These are phyloP conservation scores for Fusarium protoensiforme DNA, from an alignment of 2,329 filamentous ascomycete genomes.

Conservation along the genomic window DNA sequence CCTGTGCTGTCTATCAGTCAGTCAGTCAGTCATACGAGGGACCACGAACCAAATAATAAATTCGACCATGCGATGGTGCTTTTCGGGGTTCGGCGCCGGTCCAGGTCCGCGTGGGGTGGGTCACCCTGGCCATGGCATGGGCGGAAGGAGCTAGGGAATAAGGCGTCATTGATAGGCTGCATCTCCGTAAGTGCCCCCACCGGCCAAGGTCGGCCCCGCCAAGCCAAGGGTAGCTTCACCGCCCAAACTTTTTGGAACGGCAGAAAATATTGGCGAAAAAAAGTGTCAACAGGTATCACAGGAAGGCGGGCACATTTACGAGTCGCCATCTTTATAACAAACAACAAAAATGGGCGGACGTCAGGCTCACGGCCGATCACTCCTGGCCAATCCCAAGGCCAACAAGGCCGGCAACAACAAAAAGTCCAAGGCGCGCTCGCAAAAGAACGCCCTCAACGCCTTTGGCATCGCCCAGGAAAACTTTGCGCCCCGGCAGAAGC, in stretches of 20 bases:
- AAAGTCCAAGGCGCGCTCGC: conserved; percentile 61
- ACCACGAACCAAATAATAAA: conserved; percentile 17
- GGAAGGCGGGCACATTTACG: conserved; percentile 30
- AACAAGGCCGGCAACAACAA: conserved; percentile 46
- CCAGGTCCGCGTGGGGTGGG: conserved; percentile 12
- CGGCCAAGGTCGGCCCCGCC: conserved; percentile 40
- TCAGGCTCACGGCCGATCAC: conserved; percentile 66
- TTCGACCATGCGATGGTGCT: conserved; percentile 32
- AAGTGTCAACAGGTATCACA: conserved; percentile 12
- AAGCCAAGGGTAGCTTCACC: conserved; percentile 29
- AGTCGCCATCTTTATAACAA: conserved; percentile 7
- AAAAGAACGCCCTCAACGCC: conserved; percentile 65
- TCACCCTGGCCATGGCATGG: neutral
- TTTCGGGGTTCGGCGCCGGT: conserved; percentile 32
- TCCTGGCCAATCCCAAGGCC: conserved; percentile 54
- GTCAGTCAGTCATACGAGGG: conserved; percentile 35
- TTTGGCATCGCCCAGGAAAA: conserved; percentile 68
- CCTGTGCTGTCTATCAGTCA: conserved; percentile 10
- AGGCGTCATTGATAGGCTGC: conserved; percentile 46
- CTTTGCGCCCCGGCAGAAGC: conserved; percentile 59
- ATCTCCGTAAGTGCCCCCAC: conserved; percentile 18
- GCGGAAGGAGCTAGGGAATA: conserved; percentile 18
- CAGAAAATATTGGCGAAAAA: conserved; percentile 40
- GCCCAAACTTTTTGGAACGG: conserved; percentile 41
- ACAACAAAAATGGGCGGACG: conserved; percentile 64